Evolutionary conservation across 2,329 filamentous ascomycete species (phyloP).

Genomic region (Plectosphaerella plurivora): DNA sequence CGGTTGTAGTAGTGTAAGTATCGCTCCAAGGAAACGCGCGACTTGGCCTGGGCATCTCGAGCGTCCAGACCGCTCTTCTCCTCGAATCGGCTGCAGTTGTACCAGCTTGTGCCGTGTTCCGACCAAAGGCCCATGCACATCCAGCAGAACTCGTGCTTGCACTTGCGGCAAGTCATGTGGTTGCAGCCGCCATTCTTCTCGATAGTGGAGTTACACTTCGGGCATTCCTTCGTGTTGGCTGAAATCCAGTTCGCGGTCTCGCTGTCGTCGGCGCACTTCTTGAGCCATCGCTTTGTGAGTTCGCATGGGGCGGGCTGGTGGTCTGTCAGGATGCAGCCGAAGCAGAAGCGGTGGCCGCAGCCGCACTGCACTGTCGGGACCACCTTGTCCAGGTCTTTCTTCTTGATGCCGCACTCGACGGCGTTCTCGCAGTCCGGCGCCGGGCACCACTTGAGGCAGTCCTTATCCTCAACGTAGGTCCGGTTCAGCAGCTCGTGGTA

Average conservation of each 20-base stretch:
- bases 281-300: conserved; percentile 90
- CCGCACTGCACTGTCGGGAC: conserved; percentile 87
- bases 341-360: conserved; percentile 88
- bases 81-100: conserved; percentile 97
- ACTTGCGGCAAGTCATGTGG: conserved; percentile 96
- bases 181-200: conserved; percentile 99
- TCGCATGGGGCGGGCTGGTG: conserved; percentile 91
- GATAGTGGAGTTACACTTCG: conserved; percentile 92
- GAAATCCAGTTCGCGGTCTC: conserved; percentile 99
- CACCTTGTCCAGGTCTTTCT: conserved; percentile 76
- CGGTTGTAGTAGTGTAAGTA: conserved; percentile 99
- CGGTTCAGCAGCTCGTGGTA: conserved; percentile 85
- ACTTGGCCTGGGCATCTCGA: conserved; percentile 86
- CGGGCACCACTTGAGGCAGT: conserved; percentile 94
- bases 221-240: conserved; percentile 97
- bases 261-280: conserved; percentile 97
- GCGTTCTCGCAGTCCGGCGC: conserved; percentile 96
- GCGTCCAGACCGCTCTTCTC: conserved; percentile 92
- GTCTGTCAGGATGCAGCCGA: conserved; percentile 84
- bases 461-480: conserved; percentile 96
- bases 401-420: conserved; percentile 82
- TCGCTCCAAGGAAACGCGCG: conserved; percentile 84
- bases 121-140: conserved; percentile 99
- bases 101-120: conserved; percentile 98
- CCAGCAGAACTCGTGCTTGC: conserved; percentile 97